These are phyloP conservation scores for Xylariaceae sp. DNA, from an alignment of 2,329 filamentous ascomycete genomes.

Conservation along the genomic window DNA sequence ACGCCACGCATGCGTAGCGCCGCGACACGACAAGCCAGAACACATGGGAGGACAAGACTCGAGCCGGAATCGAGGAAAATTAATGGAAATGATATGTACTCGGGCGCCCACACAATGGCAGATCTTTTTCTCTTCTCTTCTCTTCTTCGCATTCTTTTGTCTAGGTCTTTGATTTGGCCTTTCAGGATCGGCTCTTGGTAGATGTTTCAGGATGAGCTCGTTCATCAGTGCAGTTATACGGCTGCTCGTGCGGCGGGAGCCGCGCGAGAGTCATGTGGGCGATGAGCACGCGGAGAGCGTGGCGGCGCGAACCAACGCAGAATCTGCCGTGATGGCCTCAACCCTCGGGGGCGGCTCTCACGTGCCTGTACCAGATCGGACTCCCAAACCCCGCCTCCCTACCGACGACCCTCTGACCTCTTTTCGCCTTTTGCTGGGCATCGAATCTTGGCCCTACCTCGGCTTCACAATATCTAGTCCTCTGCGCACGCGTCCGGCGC, in stretches of 20 bases:
- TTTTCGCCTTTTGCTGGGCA: conserved; percentile 45
- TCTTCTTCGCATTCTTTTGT: not conserved
- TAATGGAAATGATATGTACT: not conserved
- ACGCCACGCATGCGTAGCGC: conserved; percentile 17
- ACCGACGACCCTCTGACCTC: conserved; percentile 38
- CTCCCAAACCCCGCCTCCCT: conserved; percentile 29
- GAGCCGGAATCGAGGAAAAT: not conserved
- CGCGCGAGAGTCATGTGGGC: conserved; percentile 23
- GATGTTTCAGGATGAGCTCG: conserved; percentile 27
- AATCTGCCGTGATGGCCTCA: conserved; percentile 3
- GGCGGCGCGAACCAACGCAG: not conserved
- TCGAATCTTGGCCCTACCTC: conserved; percentile 39
- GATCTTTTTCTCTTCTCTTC: not conserved
- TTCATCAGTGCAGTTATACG: conserved; percentile 29
- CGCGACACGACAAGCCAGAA: not conserved
- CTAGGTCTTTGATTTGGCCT: not conserved
- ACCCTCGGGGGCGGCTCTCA: conserved; percentile 16
- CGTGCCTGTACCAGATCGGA: conserved; percentile 13
- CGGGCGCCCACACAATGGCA: conserved; percentile 1
- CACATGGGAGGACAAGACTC: not conserved
- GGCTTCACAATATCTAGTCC: conserved; percentile 36
- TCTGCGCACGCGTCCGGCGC: conserved; percentile 39
- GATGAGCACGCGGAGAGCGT: conserved; percentile 23
- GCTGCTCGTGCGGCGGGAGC: conserved; percentile 23
- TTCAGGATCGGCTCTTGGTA: not conserved